Evolutionary conservation across 1,284 basidiomycete species (phyloP).

Genomic region (Lentinula novae-zelandiae): DNA sequence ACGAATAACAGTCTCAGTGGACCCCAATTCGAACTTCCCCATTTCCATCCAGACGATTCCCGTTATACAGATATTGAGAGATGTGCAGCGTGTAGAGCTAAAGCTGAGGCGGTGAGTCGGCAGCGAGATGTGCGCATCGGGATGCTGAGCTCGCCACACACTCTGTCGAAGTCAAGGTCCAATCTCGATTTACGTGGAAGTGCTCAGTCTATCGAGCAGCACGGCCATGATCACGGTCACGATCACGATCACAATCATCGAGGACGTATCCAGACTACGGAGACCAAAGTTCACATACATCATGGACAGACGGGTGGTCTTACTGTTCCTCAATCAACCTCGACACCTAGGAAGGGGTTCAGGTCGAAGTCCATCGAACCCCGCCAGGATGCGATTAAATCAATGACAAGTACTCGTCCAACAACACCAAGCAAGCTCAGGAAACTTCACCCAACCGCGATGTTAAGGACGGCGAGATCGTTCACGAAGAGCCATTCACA

Average conservation of each 20-base stretch:
- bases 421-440: neutral
- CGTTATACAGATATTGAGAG: neutral
- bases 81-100: constrained; percentile 4
- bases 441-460: neutral
- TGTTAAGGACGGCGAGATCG: neutral
- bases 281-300: neutral
- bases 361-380: constrained; percentile 2
- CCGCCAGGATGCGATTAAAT: neutral
- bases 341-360: neutral
- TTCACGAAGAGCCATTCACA: neutral
- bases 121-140: neutral
- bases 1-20: neutral
- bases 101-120: neutral
- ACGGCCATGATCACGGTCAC: neutral
- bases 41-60: constrained; percentile 5
- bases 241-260: neutral
- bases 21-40: neutral
- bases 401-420: neutral
- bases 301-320: neutral
- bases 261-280: neutral
- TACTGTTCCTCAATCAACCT: neutral
- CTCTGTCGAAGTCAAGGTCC: neutral
- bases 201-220: neutral
- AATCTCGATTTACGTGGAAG: neutral
- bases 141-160: neutral